Base-by-base conservation (phyloP, 345 rosid species). In the Theobroma cacao region DNA sequence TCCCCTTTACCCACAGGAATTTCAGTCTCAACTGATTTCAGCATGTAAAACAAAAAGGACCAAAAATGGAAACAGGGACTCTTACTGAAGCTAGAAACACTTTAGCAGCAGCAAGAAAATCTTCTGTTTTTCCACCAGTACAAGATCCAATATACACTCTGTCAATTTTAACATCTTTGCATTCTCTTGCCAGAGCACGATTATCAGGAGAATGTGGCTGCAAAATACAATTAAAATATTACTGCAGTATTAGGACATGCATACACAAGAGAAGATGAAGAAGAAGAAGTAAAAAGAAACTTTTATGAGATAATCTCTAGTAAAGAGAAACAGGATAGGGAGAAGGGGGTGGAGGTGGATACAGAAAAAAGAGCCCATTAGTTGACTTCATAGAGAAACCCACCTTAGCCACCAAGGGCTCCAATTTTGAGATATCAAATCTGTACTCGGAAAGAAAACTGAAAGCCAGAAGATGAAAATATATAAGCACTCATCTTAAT, bases 131-230 rank as follows among this genome's bases (percentile, higher is more conserved):
- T 30, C 99, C 99, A 71, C 99, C 98, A n/a, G 98, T 96, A 85
- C 99, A 96, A 74, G 98, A 96, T 80, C 99, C 99, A 24, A 96
- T 96, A 78, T 94, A 96, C 62, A 96, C 99, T 82, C 99, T 86
- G 88, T 94, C 99, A 66, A 96, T 91, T 86, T 96, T 96, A 83
- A 96, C 98, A 85, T 96, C 98, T 87, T 94, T 91, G 90, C 98
- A 96, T 86, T 96, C 98, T 86, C 98, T 94, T 80, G 98, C 99
- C 83, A 92, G 83, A 81, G 98, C 98, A 8, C 97, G 95, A 47
- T 91, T 96, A 79, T 96, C 99, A 80, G 99, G 99, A 75, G 99
- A 96, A 88, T 94, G 97, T 80, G 98, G 99, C 99, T 96, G 90
- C 82, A 85, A 60, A 64, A 22, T 43, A 65, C n/a, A 78, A 43